Evolutionary conservation across 495 filamentous ascomycete genomes (phyloP).

Genomic region (Podospora comata): DNA sequence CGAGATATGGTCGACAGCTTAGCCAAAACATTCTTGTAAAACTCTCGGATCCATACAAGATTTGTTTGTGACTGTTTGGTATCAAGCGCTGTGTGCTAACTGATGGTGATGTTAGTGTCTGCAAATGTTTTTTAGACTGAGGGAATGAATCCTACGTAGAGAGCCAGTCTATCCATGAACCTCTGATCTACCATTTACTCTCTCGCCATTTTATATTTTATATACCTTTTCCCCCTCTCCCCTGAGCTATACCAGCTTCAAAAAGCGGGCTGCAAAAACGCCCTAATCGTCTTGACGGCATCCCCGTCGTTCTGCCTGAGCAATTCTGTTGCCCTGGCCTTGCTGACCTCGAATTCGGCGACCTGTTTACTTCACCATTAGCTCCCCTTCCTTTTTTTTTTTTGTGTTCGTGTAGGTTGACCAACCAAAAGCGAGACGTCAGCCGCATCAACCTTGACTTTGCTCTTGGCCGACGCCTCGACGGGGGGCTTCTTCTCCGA

Average conservation of each 20-base stretch:
- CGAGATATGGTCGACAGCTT: background rate
- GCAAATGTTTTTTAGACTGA: background rate
- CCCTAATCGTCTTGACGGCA: slow-evolving; percentile 65
- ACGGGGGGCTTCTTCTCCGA: slow-evolving; percentile 38
- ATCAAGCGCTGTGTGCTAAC: background rate
- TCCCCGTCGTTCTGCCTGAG: slow-evolving; percentile 77
- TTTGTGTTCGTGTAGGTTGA: background rate
- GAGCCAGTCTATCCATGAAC: background rate
- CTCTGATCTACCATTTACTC: background rate
- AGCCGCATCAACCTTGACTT: slow-evolving; percentile 49
- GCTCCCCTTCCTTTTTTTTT: background rate
- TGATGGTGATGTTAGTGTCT: background rate
- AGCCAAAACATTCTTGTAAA: background rate
- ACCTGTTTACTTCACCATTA: slow-evolving; percentile 46
- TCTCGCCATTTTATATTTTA: background rate
- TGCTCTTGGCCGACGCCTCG: slow-evolving; percentile 46
- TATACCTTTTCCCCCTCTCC: background rate
- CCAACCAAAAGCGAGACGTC: slow-evolving; percentile 44
- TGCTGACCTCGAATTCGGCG: slow-evolving; percentile 74
- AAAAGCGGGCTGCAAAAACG: slow-evolving; percentile 35
- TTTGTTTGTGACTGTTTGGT: background rate
- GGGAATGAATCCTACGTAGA: background rate
- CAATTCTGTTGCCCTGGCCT: slow-evolving; percentile 78
- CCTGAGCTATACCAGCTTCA: background rate
- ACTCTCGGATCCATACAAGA: background rate